These are phyloP conservation scores for Suaeda aralocaspica DNA, from an alignment of 148 eudicot genomes.

Conservation along the genomic window DNA sequence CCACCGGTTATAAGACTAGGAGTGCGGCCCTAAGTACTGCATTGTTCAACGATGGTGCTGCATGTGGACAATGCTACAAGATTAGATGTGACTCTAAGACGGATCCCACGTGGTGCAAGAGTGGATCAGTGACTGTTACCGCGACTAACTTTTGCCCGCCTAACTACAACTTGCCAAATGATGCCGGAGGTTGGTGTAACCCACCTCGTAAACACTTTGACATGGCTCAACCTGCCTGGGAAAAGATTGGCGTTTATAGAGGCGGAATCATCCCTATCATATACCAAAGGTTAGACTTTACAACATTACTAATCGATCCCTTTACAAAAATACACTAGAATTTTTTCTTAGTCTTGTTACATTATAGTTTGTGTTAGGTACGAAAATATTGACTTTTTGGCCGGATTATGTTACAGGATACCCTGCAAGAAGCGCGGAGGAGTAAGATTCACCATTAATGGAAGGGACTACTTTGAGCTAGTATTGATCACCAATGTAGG, in stretches of 20 bases:
- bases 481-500: slow-evolving; percentile 68
- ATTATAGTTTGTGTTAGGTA: too few species aligned
- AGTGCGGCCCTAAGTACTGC: slow-evolving; percentile 90
- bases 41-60: slow-evolving; percentile 70
- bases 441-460: slow-evolving; percentile 70
- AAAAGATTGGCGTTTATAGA: slow-evolving; percentile 66
- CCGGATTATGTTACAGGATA: slow-evolving; percentile 60
- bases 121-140: slow-evolving; percentile 62
- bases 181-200: slow-evolving; percentile 90
- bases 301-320: background rate
- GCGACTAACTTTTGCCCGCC: slow-evolving; percentile 97
- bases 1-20: slow-evolving; percentile 59
- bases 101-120: slow-evolving; percentile 53
- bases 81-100: slow-evolving; percentile 54
- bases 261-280: slow-evolving; percentile 82
- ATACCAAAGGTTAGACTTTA: slow-evolving; percentile 49
- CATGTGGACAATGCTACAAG: slow-evolving; percentile 83
- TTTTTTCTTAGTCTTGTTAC: too few species aligned
- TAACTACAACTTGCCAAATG: slow-evolving; percentile 47
- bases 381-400: too few species aligned
- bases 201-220: slow-evolving; percentile 89
- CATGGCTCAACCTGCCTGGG: slow-evolving; percentile 93
- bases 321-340: too few species aligned
- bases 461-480: slow-evolving; percentile 81
- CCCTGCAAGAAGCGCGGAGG: slow-evolving; percentile 77